Evolutionary conservation across 2,329 filamentous ascomycete genomes (phyloP), one percentile per base, ranked within the genome.

Genomic region (Aspergillus caelatus): DNA sequence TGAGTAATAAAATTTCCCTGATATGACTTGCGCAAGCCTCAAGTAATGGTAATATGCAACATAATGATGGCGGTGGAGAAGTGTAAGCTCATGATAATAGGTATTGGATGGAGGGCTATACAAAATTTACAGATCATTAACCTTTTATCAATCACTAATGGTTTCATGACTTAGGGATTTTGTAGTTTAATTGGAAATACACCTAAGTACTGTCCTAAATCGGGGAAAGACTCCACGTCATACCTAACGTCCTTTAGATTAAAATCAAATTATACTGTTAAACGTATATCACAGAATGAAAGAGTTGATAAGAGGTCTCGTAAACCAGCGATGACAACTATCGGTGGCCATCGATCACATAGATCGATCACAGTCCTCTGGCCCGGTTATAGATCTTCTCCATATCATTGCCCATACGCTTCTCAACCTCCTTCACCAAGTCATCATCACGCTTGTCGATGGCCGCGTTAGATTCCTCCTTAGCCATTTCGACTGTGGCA

Each of bases 381-480:
- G 64, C 60, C 11, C 64, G 58, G 50, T 70, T 58, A 71, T 72
- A 76, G 16, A 71, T 45, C 23, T 30, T 58, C 34, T 78, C 74
- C 26, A 78, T 65, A 39, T 76, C 72, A 56, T 67, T 57, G 19
- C 76, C 76, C 65, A 78, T 77, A 3, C 67, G 64, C 16, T 67
- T 67, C 36, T 67, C 64, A 16, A 74, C 66, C 54, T 76, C 70
- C 63, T 72, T 67, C 60, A 73, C 69, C 68, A 71, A 19, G 69
- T 58, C 23, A 67, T 58, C 23, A 67, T 65, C 62, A 4, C 74
- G 74, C 67, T 77, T 77, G 16, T 68, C 69, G 50, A 77, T 68
- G 41, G 68, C 68, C 5, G 71, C 71, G 28, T 69, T 63, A 2
- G 74, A 71, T 52, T 76, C 75, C 52, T 76, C 71, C 9, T 70